phyloP scores from a whole-genome alignment of 495 filamentous ascomycete genomes.

The Hypoxylon lienhwacheense region DNA sequence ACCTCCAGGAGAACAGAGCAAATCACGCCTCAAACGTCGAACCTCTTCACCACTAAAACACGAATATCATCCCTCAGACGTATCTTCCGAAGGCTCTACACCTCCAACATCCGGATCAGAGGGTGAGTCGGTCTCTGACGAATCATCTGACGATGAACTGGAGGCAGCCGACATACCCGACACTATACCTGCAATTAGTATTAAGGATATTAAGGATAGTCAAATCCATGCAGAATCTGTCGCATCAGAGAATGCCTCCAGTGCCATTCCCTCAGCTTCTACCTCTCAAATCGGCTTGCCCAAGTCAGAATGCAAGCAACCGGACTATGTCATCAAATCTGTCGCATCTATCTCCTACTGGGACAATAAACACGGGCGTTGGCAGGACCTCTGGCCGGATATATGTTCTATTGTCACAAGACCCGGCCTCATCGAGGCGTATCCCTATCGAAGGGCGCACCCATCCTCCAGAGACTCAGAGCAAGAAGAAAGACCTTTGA shows the following conservation, averaged over 20 bases:
- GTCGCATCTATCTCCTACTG: slow-evolving; percentile 83
- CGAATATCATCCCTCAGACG: slow-evolving; percentile 92
- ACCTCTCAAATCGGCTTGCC: slow-evolving; percentile 68
- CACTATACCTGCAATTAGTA: slow-evolving; percentile 52
- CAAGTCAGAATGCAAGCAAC: slow-evolving; percentile 49
- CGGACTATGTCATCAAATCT: slow-evolving; percentile 60
- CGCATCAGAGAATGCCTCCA: slow-evolving; percentile 45
- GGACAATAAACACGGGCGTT: slow-evolving; percentile 73
- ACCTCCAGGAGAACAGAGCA: slow-evolving; percentile 52
- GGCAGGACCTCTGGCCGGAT: slow-evolving; percentile 75
- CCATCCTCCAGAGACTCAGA: slow-evolving; percentile 18
- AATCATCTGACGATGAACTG: slow-evolving; percentile 54
- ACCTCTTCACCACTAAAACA: slow-evolving; percentile 96
- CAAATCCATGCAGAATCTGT: slow-evolving; percentile 33
- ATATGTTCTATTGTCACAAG: slow-evolving; percentile 80
- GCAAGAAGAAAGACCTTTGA: slow-evolving; percentile 59
- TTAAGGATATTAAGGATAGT: slow-evolving; percentile 41
- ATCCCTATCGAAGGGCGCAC: slow-evolving; percentile 60
- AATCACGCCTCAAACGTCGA: slow-evolving; percentile 59
- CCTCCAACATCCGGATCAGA: slow-evolving; percentile 50
- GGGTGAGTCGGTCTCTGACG: slow-evolving; percentile 46
- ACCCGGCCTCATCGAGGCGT: slow-evolving; percentile 85
- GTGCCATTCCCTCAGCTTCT: slow-evolving; percentile 73
- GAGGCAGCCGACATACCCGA: slow-evolving; percentile 55
- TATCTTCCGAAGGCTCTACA: slow-evolving; percentile 50